These are phyloP conservation scores for Paraphoma sp. DNA, from an alignment of 2,329 filamentous ascomycete species.

Conservation along the genomic window DNA sequence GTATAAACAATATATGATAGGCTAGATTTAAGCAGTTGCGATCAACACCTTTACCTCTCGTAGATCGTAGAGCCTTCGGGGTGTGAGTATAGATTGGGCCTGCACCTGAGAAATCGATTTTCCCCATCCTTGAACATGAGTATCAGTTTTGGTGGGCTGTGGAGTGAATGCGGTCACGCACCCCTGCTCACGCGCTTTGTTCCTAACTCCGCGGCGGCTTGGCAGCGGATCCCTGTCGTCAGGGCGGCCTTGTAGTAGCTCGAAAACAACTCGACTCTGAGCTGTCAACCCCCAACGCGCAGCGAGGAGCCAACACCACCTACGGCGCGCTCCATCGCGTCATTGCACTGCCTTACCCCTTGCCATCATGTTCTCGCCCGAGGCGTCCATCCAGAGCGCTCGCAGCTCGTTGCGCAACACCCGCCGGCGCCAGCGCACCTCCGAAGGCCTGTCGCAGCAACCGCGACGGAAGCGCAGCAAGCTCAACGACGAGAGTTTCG, in stretches of 20 bases:
- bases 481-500: slow-evolving; percentile 52
- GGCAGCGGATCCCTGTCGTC: slow-evolving; percentile 18
- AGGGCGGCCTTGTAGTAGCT: slow-evolving; percentile 11
- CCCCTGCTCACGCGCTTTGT: background rate
- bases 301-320: slow-evolving; percentile 25
- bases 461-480: slow-evolving; percentile 57
- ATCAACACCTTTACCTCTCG: too few relatives aligned
- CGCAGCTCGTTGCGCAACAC: slow-evolving; percentile 53
- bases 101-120: background rate
- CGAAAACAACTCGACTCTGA: slow-evolving; percentile 22
- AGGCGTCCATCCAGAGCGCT: slow-evolving; percentile 43
- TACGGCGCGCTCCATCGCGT: slow-evolving; percentile 42
- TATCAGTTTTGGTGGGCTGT: background rate
- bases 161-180: background rate
- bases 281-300: slow-evolving; percentile 20
- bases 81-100: background rate
- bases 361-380: slow-evolving; percentile 49
- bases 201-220: slow-evolving; percentile 17
- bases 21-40: background rate
- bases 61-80: background rate
- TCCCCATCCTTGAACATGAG: background rate
- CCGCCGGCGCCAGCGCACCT: slow-evolving; percentile 54
- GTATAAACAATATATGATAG: background rate
- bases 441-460: slow-evolving; percentile 51
- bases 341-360: slow-evolving; percentile 11